A percentile compares a stretch with the other conserved stretches of the same genome.
phyloP scores from a whole-genome alignment of 78 protist genomes.

The Dictyostelium brefeldianum region DNA sequence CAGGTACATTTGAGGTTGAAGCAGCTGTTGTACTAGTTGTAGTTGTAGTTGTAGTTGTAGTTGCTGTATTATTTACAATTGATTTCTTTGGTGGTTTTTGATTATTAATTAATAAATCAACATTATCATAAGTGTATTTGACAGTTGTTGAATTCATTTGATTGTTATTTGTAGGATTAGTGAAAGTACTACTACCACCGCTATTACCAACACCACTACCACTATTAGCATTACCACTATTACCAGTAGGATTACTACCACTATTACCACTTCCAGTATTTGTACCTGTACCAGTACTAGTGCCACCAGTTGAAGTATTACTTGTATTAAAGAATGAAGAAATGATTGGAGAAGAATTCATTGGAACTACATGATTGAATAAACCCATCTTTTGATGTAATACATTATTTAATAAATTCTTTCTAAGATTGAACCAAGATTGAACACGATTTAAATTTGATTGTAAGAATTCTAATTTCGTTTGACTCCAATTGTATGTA shows the following conservation, averaged over 20 bases:
- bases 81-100: constrained; percentile 61
- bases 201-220: neutral
- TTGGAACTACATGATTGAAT: constrained; percentile 66
- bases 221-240: neutral
- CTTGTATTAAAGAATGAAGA: constrained; percentile 28
- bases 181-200: neutral
- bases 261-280: neutral
- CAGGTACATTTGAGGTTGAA: neutral
- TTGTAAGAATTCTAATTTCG: constrained; percentile 42
- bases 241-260: neutral
- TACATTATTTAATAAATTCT: constrained; percentile 40
- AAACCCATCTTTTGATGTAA: constrained; percentile 79
- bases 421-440: constrained; percentile 40
- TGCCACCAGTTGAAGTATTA: neutral
- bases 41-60: neutral
- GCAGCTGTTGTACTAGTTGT: neutral
- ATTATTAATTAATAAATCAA: constrained; percentile 43
- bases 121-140: constrained; percentile 73
- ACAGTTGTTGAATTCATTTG: neutral
- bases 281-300: neutral
- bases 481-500: constrained; percentile 75
- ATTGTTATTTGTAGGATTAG: too few relatives aligned
- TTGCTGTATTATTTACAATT: neutral
- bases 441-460: constrained; percentile 32
- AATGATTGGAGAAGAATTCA: constrained; percentile 2